phyloP scores from a whole-genome alignment of 768 basidiomycete species.

The Mrakia blollopis region DNA sequence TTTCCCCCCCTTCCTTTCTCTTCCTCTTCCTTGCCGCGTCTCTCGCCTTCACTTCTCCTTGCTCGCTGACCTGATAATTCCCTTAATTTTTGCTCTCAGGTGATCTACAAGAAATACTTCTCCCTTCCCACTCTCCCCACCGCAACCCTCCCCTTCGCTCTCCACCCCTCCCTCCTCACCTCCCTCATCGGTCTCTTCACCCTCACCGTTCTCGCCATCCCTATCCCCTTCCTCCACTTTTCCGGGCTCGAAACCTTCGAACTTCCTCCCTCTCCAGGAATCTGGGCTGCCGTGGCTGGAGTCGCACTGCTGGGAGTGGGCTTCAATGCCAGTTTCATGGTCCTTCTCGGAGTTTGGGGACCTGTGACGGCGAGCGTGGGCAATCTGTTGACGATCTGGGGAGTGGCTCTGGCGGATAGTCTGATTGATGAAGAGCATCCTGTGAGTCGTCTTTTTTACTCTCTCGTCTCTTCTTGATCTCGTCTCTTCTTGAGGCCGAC shows the following conservation, averaged over 20 bases:
- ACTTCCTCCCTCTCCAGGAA: background rate
- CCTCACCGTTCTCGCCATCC: constrained; percentile 13
- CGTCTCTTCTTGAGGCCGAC: background rate
- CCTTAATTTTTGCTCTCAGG: background rate
- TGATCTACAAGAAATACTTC: constrained; percentile 26
- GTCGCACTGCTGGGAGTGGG: background rate
- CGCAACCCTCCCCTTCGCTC: constrained; percentile 23
- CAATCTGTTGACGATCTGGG: constrained; percentile 26
- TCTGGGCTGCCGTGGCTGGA: background rate
- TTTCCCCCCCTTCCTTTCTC: background rate
- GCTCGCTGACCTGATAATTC: background rate
- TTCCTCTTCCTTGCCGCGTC: background rate
- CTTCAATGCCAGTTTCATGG: constrained; percentile 23
- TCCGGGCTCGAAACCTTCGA: constrained; percentile 13
- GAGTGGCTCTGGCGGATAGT: constrained; percentile 13
- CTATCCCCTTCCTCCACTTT: constrained; percentile 19
- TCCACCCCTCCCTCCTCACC: constrained; percentile 26
- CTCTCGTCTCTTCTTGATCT: background rate
- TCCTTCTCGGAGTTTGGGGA: constrained; percentile 20
- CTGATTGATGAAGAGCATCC: background rate
- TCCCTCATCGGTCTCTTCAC: constrained; percentile 19
- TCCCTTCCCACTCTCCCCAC: constrained; percentile 11
- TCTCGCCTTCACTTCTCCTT: background rate
- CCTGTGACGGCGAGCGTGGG: constrained; percentile 23
- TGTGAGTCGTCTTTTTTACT: background rate